Percentiles rank a stretch among this genome's conserved stretches.
These are phyloP conservation scores for Cenococcum geophilum DNA, from an alignment of 495 filamentous ascomycete genomes.

Conservation along the genomic window DNA sequence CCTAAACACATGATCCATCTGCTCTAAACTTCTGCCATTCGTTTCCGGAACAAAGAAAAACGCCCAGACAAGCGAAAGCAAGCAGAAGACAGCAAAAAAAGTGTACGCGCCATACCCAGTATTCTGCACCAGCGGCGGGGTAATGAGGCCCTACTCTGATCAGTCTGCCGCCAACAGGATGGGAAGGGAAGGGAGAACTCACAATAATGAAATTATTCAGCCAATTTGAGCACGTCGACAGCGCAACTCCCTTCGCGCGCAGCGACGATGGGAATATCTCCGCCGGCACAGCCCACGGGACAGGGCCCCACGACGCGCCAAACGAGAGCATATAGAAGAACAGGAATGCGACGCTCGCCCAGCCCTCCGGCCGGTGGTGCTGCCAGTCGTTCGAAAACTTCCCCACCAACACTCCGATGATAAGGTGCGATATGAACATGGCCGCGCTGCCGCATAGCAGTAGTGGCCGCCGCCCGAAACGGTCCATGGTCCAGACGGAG, in stretches of 20 bases:
- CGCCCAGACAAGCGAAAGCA: slow-evolving; percentile 49
- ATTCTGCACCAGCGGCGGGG: slow-evolving; percentile 48
- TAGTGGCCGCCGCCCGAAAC: slow-evolving; percentile 31
- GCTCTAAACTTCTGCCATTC: slow-evolving; percentile 31
- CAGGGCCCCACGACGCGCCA: slow-evolving; percentile 26
- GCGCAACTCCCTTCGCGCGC: slow-evolving; percentile 42
- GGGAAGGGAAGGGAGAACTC: neutral
- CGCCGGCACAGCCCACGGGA: slow-evolving; percentile 30
- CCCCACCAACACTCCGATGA: slow-evolving; percentile 36
- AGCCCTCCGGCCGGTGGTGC: slow-evolving; percentile 22
- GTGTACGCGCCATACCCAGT: slow-evolving; percentile 52
- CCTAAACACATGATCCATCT: slow-evolving; percentile 39
- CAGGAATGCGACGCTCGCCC: slow-evolving; percentile 32
- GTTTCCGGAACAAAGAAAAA: slow-evolving; percentile 52
- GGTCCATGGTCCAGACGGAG: slow-evolving; percentile 34
- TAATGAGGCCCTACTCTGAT: neutral
- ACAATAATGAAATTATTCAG: slow-evolving; percentile 52
- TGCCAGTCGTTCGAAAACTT: slow-evolving; percentile 29
- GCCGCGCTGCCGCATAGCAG: slow-evolving; percentile 27
- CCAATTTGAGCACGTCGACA: slow-evolving; percentile 49
- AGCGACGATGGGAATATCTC: slow-evolving; percentile 29
- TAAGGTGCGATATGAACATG: slow-evolving; percentile 34
- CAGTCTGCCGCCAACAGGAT: neutral
- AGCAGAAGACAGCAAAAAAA: slow-evolving; percentile 55
- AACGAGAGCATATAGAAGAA: slow-evolving; percentile 32